Conservation (phyloP, 1,139 yeast genomes). For the Pichia sp. region DNA sequence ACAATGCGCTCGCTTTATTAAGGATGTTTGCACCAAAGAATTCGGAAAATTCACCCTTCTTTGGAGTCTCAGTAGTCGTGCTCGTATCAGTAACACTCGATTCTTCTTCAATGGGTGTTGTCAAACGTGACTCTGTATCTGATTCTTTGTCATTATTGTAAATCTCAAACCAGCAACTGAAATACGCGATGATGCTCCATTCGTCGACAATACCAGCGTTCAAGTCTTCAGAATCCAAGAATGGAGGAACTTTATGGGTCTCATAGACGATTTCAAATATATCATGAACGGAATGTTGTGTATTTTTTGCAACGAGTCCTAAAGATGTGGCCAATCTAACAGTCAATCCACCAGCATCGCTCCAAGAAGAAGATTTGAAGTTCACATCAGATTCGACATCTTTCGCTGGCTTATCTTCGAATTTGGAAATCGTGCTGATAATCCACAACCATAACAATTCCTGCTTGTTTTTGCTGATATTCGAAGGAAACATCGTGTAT, state of each 20-base stretch:
- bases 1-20: conserved; percentile 9
- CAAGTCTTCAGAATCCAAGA: conserved; percentile 52
- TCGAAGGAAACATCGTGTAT: conserved; percentile 14
- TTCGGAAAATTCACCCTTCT: conserved; percentile 11
- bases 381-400: not conserved
- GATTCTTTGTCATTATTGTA: conserved; percentile 33
- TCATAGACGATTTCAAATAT: conserved; percentile 36
- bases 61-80: not conserved
- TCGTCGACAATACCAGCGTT: conserved; percentile 57
- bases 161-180: conserved; percentile 65
- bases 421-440: not conserved
- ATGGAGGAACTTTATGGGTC: conserved; percentile 45
- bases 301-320: conserved; percentile 1
- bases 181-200: conserved; percentile 59
- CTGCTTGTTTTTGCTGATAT: not conserved
- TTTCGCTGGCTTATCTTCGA: not conserved
- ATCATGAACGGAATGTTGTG: conserved; percentile 19
- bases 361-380: conserved; percentile 4
- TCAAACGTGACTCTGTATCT: too few species aligned
- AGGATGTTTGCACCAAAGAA: conserved; percentile 18
- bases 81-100: too few species aligned
- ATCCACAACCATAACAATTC: conserved; percentile 4
- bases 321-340: not conserved
- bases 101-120: too few species aligned
- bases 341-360: not conserved